Evolutionary conservation across 108 stramenopile species (phyloP), one percentile per base, ranked within the genome.

Genomic region (Pseudonitzschia delicatissima): DNA sequence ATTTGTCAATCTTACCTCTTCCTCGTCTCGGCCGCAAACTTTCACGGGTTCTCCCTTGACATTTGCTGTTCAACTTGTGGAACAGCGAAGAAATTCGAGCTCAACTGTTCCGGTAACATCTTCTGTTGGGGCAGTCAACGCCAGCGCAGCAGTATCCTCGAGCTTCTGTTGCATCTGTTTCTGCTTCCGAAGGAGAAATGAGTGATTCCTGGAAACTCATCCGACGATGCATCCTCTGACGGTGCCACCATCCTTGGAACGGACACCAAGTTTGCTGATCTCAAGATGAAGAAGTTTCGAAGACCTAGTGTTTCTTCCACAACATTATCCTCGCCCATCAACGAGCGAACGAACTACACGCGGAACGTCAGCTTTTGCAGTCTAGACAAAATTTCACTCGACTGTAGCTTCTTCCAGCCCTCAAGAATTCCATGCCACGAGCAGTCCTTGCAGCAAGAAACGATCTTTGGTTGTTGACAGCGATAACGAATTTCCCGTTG

Each of bases 131-230:
- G 11, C 17, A 32, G 31, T 18, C 12, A 9, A 11, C n/a, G 9
- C 53, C 0, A 28, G 9, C 33, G 31, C 47, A 3, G 47, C 20
- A 23, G 8, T 23, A 6, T 17, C 39, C 21, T 71, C 70, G 3
- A 57, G n/a, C 37, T 31, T 59, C 72, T 39, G 53, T 27, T 32
- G 53, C 53, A 18, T 71, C 71, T 8, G 71, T 49, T 33, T 57
- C 71, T 45, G 40, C 53, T 21, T 66, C 72, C 8, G 72, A 71
- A 29, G 70, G 53, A 33, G 70, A 55, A 0, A 55, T 55, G 53
- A 55, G 53, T 28, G 53, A 55, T 33, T 55, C 32, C 40, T 2
- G 53, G 29, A 55, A 48, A 48, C 47, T 8, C 47, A 6, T 48
- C 53, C 15, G 53, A 55, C 31, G 53, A 55, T 33, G 31, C 31